Conservation (phyloP, 2,329 filamentous ascomycete species). For the Lachnellula hyalina region DNA sequence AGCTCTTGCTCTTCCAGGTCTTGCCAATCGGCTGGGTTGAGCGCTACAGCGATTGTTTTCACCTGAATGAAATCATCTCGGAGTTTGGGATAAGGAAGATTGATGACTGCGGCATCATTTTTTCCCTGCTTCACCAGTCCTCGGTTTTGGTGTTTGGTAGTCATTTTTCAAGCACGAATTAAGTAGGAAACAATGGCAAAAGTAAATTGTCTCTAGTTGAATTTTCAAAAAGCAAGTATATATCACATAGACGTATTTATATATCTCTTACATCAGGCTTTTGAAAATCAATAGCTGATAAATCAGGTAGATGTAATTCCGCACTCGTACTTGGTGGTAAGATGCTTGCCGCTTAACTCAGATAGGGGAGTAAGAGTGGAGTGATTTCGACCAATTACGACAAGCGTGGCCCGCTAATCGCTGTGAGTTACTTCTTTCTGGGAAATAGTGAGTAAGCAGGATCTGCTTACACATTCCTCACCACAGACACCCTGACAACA, state of each 20-base stretch:
- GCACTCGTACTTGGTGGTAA: neutral
- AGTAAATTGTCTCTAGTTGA: neutral
- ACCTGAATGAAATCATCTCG: conserved; percentile 21
- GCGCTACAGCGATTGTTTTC: conserved; percentile 23
- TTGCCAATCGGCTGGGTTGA: conserved; percentile 28
- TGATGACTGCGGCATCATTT: neutral
- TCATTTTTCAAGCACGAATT: neutral
- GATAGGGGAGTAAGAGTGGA: neutral
- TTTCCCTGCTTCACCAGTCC: conserved; percentile 1
- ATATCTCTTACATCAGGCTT: neutral
- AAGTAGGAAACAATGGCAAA: neutral
- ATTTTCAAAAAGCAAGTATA: neutral
- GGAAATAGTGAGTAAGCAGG: neutral
- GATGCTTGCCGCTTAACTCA: neutral
- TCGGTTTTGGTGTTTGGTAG: neutral
- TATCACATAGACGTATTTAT: neutral
- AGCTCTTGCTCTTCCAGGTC: conserved; percentile 16
- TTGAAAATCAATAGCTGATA: neutral
- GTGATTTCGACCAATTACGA: neutral
- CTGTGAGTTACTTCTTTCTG: neutral
- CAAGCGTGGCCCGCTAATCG: neutral
- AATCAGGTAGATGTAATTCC: neutral
- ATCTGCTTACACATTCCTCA: too few species aligned
- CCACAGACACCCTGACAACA: too few species aligned
- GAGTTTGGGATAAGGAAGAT: conserved; percentile 5